Evolutionary conservation across 345 rosid species (phyloP), one percentile per base, ranked within the genome.

Genomic region (Aegle marmelos): DNA sequence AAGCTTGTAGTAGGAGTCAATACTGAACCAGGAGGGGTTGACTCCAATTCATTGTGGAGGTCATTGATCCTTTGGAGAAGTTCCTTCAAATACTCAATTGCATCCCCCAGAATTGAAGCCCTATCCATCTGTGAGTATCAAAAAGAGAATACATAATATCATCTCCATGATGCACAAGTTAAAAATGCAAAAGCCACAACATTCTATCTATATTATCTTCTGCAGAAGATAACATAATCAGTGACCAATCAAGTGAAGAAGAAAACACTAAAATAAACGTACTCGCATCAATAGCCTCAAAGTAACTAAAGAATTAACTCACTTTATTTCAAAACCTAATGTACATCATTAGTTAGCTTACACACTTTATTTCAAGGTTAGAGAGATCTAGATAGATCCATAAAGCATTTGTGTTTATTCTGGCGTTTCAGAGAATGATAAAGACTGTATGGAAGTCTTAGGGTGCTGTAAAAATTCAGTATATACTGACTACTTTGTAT

Each of bases 21-120:
- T 33, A 82, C 81, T 62, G 90, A 53, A 30, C 91, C 89, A 41
- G 91, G 85, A 14, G 89, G 90, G 72, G 85, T 82, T 8, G 98
- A 87, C 60, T 93, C 99, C 67, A 93, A 80, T 79, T 95, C 99
- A 10, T 90, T 92, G 34, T 95, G 96, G 78, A 95, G 97, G 74
- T 93, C 96, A 73, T 87, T 95, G 87, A 95, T 95, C 88, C 94
- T 91, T 41, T 93, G 98, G 82, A 92, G 89, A 56, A 95, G 99
- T 87, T 93, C 99, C 86, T 93, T 93, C 69, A 95, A 82, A 83
- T 93, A 95, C 76, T 93, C 98, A 81, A 95, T 87, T 6, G 99
- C 98, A 65, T 95, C 99, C 79, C 99, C 99, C 22, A 95, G 92
- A 63, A 92, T 95, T 27, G 98, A 92, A 81, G 98, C 98, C 85